Evolutionary conservation across 2,329 filamentous ascomycete genomes (phyloP), one percentile per base, ranked within the genome.

Genomic region (Bipolaris oryzae): DNA sequence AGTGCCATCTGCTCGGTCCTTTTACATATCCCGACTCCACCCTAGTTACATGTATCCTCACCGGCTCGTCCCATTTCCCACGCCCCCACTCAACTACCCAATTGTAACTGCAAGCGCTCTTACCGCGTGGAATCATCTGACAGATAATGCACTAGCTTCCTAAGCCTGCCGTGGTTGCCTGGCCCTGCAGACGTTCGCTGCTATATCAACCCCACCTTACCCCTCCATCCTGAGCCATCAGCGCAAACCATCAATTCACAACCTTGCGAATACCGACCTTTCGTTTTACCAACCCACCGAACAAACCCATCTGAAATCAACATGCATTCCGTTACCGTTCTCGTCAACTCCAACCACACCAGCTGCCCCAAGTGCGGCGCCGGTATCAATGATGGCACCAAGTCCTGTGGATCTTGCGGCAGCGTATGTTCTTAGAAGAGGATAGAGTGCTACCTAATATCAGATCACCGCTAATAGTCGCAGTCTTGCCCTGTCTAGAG

Each of bases 301-400:
- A 10, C 21, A 55, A 35, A 13, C n/a, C 16, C 33, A 13, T 34
- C 11, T 9, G 18, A 31, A 31, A 45, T n/a, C 60, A 67, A 64
- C 4, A 75, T 74, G 71, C 66, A 74, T 51, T 61, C 63, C 50
- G 60, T 64, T 39, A 65, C 56, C 44, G 50, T 61, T 28, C 68
- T 72, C 50, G 67, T 75, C 62, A 62, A 76, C 63, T 58, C 42
- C 48, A 71, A 76, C 66, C 63, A 75, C 66, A 65, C 48, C 61
- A 54, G 59, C 61, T 77, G 76, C 71, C 76, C 76, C 58, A 77
- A 77, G 67, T 77, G 76, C 62, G 72, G 74, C 55, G 72, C 73
- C 6, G 54, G 47, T 35, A 74, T 73, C 55, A 59, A 50, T 37
- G 69, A 64, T 41, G 74, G 64, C 6, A 60, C 54, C 47, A 77